These are phyloP conservation scores for Phycomyces blakesleeanus DNA, from an alignment of 192 early-diverging fungal species.

Conservation along the genomic window DNA sequence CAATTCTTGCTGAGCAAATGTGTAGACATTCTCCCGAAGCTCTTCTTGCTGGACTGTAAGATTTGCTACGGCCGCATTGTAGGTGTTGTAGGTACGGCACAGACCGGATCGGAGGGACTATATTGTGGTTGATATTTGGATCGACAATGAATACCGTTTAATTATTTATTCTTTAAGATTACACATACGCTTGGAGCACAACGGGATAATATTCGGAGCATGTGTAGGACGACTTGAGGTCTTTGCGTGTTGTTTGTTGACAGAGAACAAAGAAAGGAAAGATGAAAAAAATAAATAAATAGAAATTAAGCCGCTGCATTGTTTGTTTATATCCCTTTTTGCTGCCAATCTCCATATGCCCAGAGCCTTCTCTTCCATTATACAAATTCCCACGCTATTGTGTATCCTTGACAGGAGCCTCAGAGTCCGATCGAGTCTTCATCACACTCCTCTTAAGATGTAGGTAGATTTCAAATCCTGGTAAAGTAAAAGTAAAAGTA, in stretches of 20 bases:
- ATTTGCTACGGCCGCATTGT: slow-evolving; percentile 8
- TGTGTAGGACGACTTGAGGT: neutral
- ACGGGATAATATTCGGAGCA: neutral
- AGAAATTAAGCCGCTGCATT: neutral
- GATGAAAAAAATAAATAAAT: neutral
- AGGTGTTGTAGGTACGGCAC: neutral
- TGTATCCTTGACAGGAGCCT: no score
- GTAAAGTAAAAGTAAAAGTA: no score
- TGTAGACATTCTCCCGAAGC: slow-evolving; percentile 69
- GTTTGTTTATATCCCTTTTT: no score
- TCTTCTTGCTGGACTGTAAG: slow-evolving; percentile 28
- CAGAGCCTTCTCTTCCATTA: no score
- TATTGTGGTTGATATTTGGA: no score
- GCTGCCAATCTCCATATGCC: no score
- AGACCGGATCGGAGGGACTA: no score
- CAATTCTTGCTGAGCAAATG: slow-evolving; percentile 80
- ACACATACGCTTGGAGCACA: neutral
- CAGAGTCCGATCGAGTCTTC: no score
- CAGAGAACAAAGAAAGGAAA: neutral
- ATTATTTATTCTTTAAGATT: neutral
- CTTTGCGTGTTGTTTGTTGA: neutral
- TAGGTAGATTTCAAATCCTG: no score
- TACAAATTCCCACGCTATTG: no score
- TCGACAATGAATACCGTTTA: neutral
- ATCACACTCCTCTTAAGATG: no score